Evolutionary conservation across 805 yeast genomes (phyloP).

Genomic region (Candida montana): DNA sequence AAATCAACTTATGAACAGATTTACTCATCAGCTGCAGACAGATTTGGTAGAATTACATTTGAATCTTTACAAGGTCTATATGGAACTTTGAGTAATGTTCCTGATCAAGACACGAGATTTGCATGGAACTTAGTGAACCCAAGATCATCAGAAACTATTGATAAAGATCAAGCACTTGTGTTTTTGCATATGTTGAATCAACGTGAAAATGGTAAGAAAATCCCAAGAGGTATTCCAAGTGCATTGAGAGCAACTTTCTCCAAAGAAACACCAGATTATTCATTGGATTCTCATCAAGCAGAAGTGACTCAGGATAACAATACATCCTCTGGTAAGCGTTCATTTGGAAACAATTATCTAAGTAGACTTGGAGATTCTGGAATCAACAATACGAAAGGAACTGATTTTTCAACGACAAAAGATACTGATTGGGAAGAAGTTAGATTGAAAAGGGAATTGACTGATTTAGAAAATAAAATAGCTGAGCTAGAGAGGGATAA

Average conservation of each 20-base stretch:
- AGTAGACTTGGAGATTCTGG: slow-evolving; percentile 49
- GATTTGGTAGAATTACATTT: slow-evolving; percentile 74
- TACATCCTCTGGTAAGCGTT: slow-evolving; percentile 22
- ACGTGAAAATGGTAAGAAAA: slow-evolving; percentile 74
- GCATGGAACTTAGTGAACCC: slow-evolving; percentile 98
- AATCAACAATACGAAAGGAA: slow-evolving; percentile 40
- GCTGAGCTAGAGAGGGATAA: slow-evolving; percentile 49
- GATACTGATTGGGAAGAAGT: slow-evolving; percentile 95
- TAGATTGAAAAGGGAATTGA: slow-evolving; percentile 70
- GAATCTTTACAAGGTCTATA: slow-evolving; percentile 67
- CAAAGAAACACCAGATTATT: slow-evolving; percentile 74
- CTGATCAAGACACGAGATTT: slow-evolving; percentile 75
- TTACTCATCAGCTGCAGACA: slow-evolving; percentile 68
- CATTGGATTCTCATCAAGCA: slow-evolving; percentile 51
- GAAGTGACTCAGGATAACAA: slow-evolving; percentile 14
- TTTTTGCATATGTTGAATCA: slow-evolving; percentile 89
- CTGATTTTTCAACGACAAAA: slow-evolving; percentile 61
- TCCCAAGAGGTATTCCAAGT: slow-evolving; percentile 94
- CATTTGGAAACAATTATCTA: slow-evolving; percentile 52
- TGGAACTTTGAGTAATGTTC: slow-evolving; percentile 62
- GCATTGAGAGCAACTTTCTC: slow-evolving; percentile 87
- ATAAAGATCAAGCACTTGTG: slow-evolving; percentile 86
- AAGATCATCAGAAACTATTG: slow-evolving; percentile 77
- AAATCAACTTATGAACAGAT: slow-evolving; percentile 72
- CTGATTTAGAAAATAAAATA: slow-evolving; percentile 65